Conservation (phyloP, 768 basidiomycete genomes). For the Tephrocybe sp. region DNA sequence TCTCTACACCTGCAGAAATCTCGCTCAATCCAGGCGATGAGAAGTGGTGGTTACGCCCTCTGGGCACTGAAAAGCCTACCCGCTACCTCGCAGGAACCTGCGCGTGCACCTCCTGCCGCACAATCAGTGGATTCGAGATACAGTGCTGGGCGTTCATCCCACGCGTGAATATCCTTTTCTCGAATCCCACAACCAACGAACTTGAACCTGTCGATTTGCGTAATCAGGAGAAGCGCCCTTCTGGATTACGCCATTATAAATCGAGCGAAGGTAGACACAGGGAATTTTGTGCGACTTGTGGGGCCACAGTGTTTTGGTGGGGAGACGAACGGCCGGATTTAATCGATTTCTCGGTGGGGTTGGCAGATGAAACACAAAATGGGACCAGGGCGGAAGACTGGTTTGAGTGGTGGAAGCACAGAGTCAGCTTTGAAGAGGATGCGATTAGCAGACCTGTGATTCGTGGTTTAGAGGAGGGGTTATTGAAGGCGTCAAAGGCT, state of each 20-base stretch:
- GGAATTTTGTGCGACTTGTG: constrained; percentile 29
- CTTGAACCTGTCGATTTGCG: constrained; percentile 15
- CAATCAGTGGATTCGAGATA: constrained; percentile 22
- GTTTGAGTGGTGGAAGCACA: constrained; percentile 20
- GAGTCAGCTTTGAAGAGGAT: constrained; percentile 19
- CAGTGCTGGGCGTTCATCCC: constrained; percentile 25
- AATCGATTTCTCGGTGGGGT: constrained; percentile 21
- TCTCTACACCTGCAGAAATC: constrained; percentile 3
- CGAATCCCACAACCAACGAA: constrained; percentile 9
- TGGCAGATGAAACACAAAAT: constrained; percentile 15
- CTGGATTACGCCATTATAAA: constrained; percentile 21
- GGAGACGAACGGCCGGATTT: constrained; percentile 19
- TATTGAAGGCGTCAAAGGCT: not conserved
- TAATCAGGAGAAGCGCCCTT: constrained; percentile 13
- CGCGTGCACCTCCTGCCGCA: constrained; percentile 23
- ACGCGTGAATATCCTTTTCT: constrained; percentile 18
- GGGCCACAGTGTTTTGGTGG: constrained; percentile 30
- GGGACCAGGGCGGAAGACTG: constrained; percentile 19
- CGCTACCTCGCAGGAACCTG: constrained; percentile 25
- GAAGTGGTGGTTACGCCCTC: constrained; percentile 26
- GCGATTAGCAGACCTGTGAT: constrained; percentile 14
- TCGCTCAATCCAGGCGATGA: constrained; percentile 16
- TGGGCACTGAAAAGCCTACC: constrained; percentile 13
- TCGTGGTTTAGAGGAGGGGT: constrained; percentile 10
- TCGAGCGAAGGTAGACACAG: constrained; percentile 21